Percentiles rank a stretch among this genome's conserved stretches.
Conservation (phyloP, 1,139 yeast genomes). For the Magnusiomyces magnusii region DNA sequence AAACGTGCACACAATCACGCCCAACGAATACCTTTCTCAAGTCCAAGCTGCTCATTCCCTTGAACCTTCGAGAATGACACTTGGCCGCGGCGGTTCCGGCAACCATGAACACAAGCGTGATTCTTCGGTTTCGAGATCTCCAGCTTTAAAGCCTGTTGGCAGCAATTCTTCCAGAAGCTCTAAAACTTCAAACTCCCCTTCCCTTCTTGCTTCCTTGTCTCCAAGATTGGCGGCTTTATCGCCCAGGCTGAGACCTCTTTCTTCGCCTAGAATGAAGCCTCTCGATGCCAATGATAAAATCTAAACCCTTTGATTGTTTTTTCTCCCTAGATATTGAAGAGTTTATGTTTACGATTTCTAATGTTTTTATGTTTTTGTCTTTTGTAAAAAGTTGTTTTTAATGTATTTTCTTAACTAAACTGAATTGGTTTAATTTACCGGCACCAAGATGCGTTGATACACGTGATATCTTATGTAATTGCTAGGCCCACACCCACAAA, state of each 20-base stretch:
- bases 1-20: constrained; percentile 28
- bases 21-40: constrained; percentile 32
- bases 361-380: too few species aligned
- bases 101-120: constrained; percentile 20
- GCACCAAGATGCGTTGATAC: too few species aligned
- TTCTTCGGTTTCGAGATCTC: not conserved
- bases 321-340: not conserved
- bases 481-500: too few species aligned
- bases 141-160: not conserved
- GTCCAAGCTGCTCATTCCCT: constrained; percentile 29
- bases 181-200: not conserved
- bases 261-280: not conserved
- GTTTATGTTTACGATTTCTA: not conserved
- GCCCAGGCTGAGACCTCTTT: not conserved
- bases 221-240: not conserved
- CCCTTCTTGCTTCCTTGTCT: not conserved
- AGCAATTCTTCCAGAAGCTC: not conserved
- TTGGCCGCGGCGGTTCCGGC: constrained; percentile 36
- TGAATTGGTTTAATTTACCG: too few species aligned
- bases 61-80: constrained; percentile 30
- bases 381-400: too few species aligned
- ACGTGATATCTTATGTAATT: too few species aligned
- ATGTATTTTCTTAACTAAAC: too few species aligned
- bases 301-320: not conserved
- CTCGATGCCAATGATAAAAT: not conserved